Evolutionary conservation across 805 yeast species (phyloP), one percentile per base, ranked within the genome.

Genomic region (Kurtzmaniella fragi): DNA sequence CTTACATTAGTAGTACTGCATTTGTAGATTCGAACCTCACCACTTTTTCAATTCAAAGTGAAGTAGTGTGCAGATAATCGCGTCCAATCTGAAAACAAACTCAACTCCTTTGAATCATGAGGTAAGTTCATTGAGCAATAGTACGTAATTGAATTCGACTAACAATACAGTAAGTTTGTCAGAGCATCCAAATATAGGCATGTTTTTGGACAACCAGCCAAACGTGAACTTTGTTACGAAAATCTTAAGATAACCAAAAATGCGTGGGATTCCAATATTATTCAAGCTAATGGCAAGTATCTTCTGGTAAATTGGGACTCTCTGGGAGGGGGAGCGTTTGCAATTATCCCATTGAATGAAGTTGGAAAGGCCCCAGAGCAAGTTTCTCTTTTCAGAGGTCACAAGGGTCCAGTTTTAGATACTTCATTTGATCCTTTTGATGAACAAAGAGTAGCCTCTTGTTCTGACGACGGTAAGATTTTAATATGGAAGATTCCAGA

Each of bases 311-410:
- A 87, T 59, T 89, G 96, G 96, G 88, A 86, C 42, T 73, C 96
- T 26, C 83, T 95, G 9, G 98, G 98, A 31, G 98, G 98, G 46
- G 99, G 99, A 38, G 95, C 98, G 0, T 90, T 93, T 69, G 96
- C 96, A 1, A 85, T 95, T 10, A 80, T 93, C 43, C 99, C 99
- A 2, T 67, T 87, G 17, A 58, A 60, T 7, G 96, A 91, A 60
- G 82, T 78, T 14, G 98, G 99, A 8, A 93, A 90, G 57, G 81
- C 90, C 6, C 97, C 96, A 3, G 99, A 93, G 51, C 78, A 82
- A 44, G 90, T 89, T 35, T 93, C 99, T 2, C 72, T 93, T 48
- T 93, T 91, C 63, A 79, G 96, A 53, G 99, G 99, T 12, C 99
- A 91, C 61, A 84, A 90, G 26, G 96, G 95, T 20, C 83, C 95